A percentile compares a stretch with the other conserved stretches of the same genome.
These are phyloP conservation scores for Cutaneotrichosporon dermatis DNA, from an alignment of 1,284 basidiomycete species.

Conservation along the genomic window DNA sequence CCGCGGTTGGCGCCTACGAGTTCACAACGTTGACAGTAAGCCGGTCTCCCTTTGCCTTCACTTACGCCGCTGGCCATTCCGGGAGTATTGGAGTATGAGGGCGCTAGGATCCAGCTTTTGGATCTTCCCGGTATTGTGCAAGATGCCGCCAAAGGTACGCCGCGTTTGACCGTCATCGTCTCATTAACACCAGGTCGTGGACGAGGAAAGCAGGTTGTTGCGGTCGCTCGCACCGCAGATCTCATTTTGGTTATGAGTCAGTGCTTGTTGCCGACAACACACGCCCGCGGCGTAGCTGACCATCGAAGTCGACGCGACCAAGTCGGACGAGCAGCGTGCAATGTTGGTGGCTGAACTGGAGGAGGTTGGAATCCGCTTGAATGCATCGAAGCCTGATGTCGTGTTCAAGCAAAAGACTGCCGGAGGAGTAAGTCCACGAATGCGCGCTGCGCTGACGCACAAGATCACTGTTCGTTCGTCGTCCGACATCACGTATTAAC, in stretches of 20 bases:
- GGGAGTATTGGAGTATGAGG: slow-evolving; percentile 88
- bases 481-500: not conserved
- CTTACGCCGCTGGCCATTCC: slow-evolving; percentile 67
- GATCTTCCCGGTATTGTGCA: slow-evolving; percentile 98
- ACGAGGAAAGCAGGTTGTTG: slow-evolving; percentile 90
- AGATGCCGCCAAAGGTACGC: slow-evolving; percentile 75
- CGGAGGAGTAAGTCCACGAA: slow-evolving; percentile 66
- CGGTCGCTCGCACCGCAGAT: slow-evolving; percentile 91
- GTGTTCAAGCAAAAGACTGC: slow-evolving; percentile 70
- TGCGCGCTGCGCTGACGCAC: not conserved
- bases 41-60: slow-evolving; percentile 1
- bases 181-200: slow-evolving; percentile 61
- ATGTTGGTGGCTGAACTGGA: slow-evolving; percentile 89
- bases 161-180: not conserved
- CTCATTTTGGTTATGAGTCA: slow-evolving; percentile 90
- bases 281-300: not conserved
- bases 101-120: slow-evolving; percentile 85
- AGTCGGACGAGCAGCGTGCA: slow-evolving; percentile 84
- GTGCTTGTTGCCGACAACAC: slow-evolving; percentile 34
- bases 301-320: slow-evolving; percentile 78
- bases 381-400: slow-evolving; percentile 79
- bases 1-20: slow-evolving; percentile 87
- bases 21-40: slow-evolving; percentile 85
- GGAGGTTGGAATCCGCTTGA: slow-evolving; percentile 91
- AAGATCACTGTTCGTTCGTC: slow-evolving; percentile 11